phyloP scores from a whole-genome alignment of 176 grass and related monocot genomes.

The Triticum timopheevii region DNA sequence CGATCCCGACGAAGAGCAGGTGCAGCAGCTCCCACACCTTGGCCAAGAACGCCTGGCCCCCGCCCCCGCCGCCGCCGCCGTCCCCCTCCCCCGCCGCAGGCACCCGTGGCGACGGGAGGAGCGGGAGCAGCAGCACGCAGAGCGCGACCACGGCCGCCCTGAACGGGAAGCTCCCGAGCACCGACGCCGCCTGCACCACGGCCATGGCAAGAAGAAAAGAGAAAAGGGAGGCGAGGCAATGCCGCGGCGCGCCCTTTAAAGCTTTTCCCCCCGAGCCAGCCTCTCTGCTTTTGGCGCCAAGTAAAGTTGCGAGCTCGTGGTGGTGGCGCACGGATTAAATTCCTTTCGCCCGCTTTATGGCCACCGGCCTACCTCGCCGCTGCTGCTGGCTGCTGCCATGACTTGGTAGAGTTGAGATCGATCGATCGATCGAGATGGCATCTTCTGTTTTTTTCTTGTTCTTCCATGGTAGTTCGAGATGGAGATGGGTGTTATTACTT shows the following conservation, averaged over 20 bases:
- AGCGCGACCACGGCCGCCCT: constrained; percentile 55
- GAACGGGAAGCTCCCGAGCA: constrained; percentile 58
- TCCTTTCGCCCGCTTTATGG: constrained; percentile 28
- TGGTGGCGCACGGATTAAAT: constrained; percentile 14
- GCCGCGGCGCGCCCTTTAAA: neutral
- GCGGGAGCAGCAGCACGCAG: constrained; percentile 57
- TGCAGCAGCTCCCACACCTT: constrained; percentile 84
- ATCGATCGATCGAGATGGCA: constrained; percentile 10
- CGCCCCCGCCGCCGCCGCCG: neutral
- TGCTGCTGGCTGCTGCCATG: neutral
- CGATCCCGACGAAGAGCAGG: constrained; percentile 86
- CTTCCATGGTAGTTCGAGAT: neutral
- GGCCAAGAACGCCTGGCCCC: constrained; percentile 57
- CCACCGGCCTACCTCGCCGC: neutral
- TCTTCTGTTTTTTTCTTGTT: neutral
- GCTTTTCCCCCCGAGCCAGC: neutral
- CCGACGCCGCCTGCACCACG: constrained; percentile 48
- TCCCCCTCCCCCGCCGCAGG: constrained; percentile 27
- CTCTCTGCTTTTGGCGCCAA: constrained; percentile 10
- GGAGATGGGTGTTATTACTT: constrained; percentile 31
- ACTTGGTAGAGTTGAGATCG: neutral
- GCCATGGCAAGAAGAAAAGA: constrained; percentile 34
- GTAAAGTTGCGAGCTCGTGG: constrained; percentile 22
- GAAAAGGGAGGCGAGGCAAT: constrained; percentile 16
- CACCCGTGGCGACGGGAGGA: constrained; percentile 57